These are phyloP conservation scores for Fragilaria radians DNA, from an alignment of 108 stramenopile species.

Conservation along the genomic window DNA sequence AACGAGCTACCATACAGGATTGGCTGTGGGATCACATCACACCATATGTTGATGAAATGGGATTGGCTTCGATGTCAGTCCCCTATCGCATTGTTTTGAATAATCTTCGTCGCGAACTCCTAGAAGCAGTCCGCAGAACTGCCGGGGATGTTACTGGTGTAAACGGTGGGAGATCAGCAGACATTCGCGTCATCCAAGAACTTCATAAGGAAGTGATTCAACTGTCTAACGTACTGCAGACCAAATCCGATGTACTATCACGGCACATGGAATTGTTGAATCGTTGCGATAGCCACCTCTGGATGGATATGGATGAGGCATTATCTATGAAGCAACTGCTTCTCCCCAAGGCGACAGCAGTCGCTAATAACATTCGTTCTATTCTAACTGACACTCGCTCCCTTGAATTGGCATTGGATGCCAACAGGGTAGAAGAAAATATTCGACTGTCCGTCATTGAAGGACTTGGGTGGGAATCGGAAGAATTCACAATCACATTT, in stretches of 20 bases:
- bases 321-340: slow-evolving; percentile 43
- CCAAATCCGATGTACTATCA: slow-evolving; percentile 20
- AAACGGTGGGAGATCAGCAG: slow-evolving; percentile 41
- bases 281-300: slow-evolving; percentile 25
- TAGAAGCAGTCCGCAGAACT: slow-evolving; percentile 40
- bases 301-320: slow-evolving; percentile 48
- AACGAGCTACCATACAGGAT: slow-evolving; percentile 33
- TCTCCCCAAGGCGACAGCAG: slow-evolving; percentile 31
- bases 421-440: slow-evolving; percentile 11
- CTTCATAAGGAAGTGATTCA: slow-evolving; percentile 27
- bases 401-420: slow-evolving; percentile 21
- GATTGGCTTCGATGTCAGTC: neutral
- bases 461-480: slow-evolving; percentile 27
- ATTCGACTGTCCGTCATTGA: slow-evolving; percentile 38
- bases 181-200: slow-evolving; percentile 30
- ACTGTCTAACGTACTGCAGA: slow-evolving; percentile 27
- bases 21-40: slow-evolving; percentile 63
- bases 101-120: slow-evolving; percentile 39
- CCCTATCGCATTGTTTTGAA: slow-evolving; percentile 47
- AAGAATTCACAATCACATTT: slow-evolving; percentile 20
- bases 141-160: slow-evolving; percentile 49
- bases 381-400: slow-evolving; percentile 22
- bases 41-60: slow-evolving; percentile 17
- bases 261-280: slow-evolving; percentile 41
- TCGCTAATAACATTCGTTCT: slow-evolving; percentile 13